Percentiles rank a stretch among this genome's conserved stretches.
Evolutionary conservation across 2,329 filamentous ascomycete species (phyloP).

Genomic region (Apiospora kogelbergensis): DNA sequence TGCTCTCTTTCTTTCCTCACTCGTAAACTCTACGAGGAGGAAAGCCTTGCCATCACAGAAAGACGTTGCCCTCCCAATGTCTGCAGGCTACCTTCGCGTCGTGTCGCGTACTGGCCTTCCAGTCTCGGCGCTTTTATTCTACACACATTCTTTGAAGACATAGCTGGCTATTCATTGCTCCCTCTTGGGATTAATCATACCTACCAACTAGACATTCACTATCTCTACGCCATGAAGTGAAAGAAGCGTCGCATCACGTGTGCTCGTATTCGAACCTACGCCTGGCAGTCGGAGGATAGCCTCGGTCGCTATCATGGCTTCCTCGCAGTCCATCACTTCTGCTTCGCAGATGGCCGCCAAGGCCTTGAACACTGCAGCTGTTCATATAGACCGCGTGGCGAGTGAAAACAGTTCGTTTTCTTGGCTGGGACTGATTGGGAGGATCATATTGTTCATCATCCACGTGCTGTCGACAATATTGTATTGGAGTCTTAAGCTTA

Average conservation of each 20-base stretch:
- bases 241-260: neutral
- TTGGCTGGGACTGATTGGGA: slow-evolving; percentile 59
- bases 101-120: slow-evolving; percentile 3
- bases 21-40: slow-evolving; percentile 2
- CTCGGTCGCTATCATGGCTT: slow-evolving; percentile 13
- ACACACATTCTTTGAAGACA: slow-evolving; percentile 1
- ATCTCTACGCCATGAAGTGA: slow-evolving; percentile 4
- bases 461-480: slow-evolving; percentile 57
- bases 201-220: neutral
- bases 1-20: slow-evolving; percentile 8
- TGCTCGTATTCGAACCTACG: neutral
- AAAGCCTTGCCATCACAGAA: neutral
- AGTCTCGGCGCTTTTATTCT: slow-evolving; percentile 7
- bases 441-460: slow-evolving; percentile 54
- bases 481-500: slow-evolving; percentile 82
- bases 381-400: slow-evolving; percentile 23
- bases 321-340: slow-evolving; percentile 25
- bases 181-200: neutral
- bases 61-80: slow-evolving; percentile 8
- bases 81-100: slow-evolving; percentile 3
- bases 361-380: slow-evolving; percentile 23
- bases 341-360: slow-evolving; percentile 24
- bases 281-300: neutral
- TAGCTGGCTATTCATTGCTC: neutral
- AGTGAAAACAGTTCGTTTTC: slow-evolving; percentile 36